Conservation (phyloP, 257 asterid species). For the Lavandula angustifolia region DNA sequence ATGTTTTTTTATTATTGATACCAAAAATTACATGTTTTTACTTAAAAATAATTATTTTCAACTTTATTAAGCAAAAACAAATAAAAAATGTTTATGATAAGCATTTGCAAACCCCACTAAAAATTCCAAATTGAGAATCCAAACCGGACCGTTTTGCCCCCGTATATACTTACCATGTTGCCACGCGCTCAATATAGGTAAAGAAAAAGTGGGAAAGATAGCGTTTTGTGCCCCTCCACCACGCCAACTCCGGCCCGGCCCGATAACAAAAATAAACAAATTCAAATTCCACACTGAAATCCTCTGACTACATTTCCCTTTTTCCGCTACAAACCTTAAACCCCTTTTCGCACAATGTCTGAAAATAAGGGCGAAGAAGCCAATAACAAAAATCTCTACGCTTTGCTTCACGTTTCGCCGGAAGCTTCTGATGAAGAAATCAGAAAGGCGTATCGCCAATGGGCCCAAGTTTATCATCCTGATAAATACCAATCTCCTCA, state of each 20-base stretch:
- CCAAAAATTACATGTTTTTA: too few species aligned
- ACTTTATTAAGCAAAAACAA: too few species aligned
- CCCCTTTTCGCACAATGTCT: slow-evolving; percentile 35
- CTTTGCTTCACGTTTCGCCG: slow-evolving; percentile 82
- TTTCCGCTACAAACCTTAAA: slow-evolving; percentile 42
- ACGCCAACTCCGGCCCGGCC: too few species aligned
- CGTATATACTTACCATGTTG: not conserved
- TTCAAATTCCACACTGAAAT: slow-evolving; percentile 5
- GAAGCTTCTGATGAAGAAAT: slow-evolving; percentile 97
- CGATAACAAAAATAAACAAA: not conserved
- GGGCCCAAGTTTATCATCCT: slow-evolving; percentile 98
- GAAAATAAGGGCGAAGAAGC: slow-evolving; percentile 37
- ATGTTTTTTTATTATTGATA: too few species aligned
- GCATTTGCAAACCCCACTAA: too few species aligned
- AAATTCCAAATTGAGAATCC: too few species aligned
- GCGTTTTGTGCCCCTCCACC: not conserved
- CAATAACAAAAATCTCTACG: slow-evolving; percentile 72
- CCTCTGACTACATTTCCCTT: not conserved
- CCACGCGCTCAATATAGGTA: not conserved
- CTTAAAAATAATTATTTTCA: too few species aligned
- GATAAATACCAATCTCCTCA: slow-evolving; percentile 80
- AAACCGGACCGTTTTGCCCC: too few species aligned
- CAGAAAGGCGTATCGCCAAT: slow-evolving; percentile 90
- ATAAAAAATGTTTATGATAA: too few species aligned
- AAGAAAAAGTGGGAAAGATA: not conserved